These are phyloP conservation scores for Coemansia sp. DNA, from an alignment of 192 early-diverging fungal species.

Conservation along the genomic window DNA sequence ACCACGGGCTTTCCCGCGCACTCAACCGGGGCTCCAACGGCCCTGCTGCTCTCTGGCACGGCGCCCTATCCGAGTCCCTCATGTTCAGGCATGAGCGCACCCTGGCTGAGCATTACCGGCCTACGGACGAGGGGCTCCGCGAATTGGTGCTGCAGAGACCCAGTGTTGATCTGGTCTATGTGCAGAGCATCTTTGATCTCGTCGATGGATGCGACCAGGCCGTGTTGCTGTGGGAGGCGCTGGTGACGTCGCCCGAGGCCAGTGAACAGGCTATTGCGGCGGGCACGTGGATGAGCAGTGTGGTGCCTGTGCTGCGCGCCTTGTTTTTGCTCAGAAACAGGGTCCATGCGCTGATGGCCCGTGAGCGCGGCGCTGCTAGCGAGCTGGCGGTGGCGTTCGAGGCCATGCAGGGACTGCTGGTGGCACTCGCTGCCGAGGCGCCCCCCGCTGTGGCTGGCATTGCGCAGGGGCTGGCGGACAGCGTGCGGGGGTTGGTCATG, in stretches of 20 bases:
- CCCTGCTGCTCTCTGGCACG: conserved; percentile 30
- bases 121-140: conserved; percentile 2
- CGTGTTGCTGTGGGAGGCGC: conserved; percentile 19
- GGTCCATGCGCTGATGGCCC: conserved; percentile 16
- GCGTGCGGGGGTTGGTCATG: conserved; percentile 16
- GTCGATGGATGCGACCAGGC: conserved; percentile 24
- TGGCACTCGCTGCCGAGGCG: neutral
- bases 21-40: conserved; percentile 3
- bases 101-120: neutral
- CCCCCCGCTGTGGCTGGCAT: neutral
- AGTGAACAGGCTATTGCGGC: neutral
- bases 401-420: conserved; percentile 16
- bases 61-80: conserved; percentile 15
- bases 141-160: conserved; percentile 39
- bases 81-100: conserved; percentile 37
- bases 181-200: conserved; percentile 28
- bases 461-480: neutral
- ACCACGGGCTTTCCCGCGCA: conserved; percentile 16
- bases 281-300: neutral
- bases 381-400: conserved; percentile 48
- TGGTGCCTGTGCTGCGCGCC: conserved; percentile 16
- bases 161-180: conserved; percentile 19
- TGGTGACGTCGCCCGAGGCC: neutral
- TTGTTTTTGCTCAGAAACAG: conserved; percentile 9
- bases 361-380: conserved; percentile 15